phyloP scores from a whole-genome alignment of 2,329 filamentous ascomycete species.

The Neofusicoccum cordaticola region DNA sequence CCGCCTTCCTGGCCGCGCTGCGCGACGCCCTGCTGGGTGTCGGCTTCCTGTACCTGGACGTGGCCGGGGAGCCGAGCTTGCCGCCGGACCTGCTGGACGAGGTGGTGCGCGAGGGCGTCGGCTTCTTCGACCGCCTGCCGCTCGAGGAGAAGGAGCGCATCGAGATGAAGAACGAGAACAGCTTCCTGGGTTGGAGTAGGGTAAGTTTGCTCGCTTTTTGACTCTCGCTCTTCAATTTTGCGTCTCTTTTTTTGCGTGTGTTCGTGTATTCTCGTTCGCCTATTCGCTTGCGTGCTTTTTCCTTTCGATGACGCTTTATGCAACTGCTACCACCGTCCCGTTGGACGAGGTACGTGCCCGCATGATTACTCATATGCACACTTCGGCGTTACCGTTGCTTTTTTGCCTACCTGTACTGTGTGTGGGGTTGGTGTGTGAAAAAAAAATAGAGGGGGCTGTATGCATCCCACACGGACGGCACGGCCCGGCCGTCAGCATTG shows the following conservation, averaged over 20 bases:
- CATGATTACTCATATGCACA: neutral
- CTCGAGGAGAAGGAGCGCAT: slow-evolving; percentile 67
- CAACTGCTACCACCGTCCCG: neutral
- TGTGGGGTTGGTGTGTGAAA: neutral
- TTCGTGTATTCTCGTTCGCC: neutral
- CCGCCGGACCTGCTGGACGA: slow-evolving; percentile 61
- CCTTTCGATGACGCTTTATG: neutral
- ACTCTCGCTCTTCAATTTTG: neutral
- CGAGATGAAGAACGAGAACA: slow-evolving; percentile 51
- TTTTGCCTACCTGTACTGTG: too few species aligned
- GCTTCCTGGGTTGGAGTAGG: slow-evolving; percentile 48
- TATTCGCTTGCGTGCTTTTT: neutral
- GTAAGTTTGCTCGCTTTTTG: slow-evolving; percentile 27
- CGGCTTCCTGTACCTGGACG: slow-evolving; percentile 83
- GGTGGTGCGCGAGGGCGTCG: slow-evolving; percentile 66
- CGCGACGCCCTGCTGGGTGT: slow-evolving; percentile 77
- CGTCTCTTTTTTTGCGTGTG: neutral
- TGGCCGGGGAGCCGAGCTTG: slow-evolving; percentile 61
- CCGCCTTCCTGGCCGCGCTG: slow-evolving; percentile 67
- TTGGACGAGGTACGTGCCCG: too few species aligned
- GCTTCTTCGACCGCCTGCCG: slow-evolving; percentile 70
- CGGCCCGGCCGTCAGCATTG: neutral
- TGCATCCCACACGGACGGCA: neutral
- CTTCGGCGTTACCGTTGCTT: too few species aligned
- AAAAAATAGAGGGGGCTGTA: neutral